Evolutionary conservation across 2,329 filamentous ascomycete species (phyloP).

Genomic region (Geosmithia putterillii): DNA sequence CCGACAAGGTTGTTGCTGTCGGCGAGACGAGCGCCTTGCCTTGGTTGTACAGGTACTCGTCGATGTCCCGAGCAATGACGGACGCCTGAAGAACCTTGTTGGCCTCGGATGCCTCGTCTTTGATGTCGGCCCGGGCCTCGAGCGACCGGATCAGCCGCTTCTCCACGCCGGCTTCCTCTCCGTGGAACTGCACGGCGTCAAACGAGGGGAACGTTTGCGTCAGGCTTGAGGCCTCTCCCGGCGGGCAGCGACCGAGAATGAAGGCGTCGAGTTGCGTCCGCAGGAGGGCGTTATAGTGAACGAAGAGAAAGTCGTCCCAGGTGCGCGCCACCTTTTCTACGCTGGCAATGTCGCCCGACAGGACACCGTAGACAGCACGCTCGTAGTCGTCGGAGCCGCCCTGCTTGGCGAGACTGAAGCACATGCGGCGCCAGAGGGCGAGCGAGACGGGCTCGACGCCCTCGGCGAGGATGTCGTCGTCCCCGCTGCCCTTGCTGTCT

Average conservation of each 20-base stretch:
- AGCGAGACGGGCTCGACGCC: constrained; percentile 30
- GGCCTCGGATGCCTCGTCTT: constrained; percentile 47
- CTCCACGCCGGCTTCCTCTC: constrained; percentile 38
- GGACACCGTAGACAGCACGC: constrained; percentile 76
- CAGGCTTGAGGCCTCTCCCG: constrained; percentile 38
- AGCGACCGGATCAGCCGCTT: constrained; percentile 49
- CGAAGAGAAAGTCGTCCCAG: constrained; percentile 82
- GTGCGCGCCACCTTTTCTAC: constrained; percentile 64
- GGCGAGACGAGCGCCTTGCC: constrained; percentile 32
- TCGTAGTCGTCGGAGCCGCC: constrained; percentile 66
- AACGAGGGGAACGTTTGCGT: constrained; percentile 49
- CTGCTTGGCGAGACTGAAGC: constrained; percentile 57
- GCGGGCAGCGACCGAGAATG: constrained; percentile 40
- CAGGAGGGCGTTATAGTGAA: constrained; percentile 76
- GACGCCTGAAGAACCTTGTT: constrained; percentile 68
- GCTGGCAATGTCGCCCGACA: constrained; percentile 73
- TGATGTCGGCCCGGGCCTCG: constrained; percentile 41
- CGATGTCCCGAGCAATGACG: constrained; percentile 53
- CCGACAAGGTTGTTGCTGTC: background rate
- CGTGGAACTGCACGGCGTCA: constrained; percentile 52
- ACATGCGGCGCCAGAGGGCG: constrained; percentile 67
- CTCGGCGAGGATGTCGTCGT: constrained; percentile 14
- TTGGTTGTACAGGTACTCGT: constrained; percentile 45
- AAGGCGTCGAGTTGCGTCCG: constrained; percentile 70
- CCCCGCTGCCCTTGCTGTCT: too few relatives aligned